phyloP scores from a whole-genome alignment of 1,284 basidiomycete genomes.

The Cutaneotrichosporon spelunceum region DNA sequence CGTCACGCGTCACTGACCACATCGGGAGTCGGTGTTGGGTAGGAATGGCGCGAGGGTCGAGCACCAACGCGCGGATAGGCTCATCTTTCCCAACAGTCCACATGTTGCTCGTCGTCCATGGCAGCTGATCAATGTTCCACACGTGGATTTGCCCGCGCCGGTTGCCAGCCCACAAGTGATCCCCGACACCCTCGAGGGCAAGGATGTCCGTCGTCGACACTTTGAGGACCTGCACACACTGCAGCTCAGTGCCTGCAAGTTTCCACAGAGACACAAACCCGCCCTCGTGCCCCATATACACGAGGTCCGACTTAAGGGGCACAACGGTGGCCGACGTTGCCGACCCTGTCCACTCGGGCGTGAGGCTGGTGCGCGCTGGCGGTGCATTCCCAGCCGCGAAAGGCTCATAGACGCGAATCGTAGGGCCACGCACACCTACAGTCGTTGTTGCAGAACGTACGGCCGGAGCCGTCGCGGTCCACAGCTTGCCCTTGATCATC shows the following conservation, averaged over 20 bases:
- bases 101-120: slow-evolving; percentile 82
- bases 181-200: slow-evolving; percentile 72
- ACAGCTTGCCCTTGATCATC: slow-evolving; percentile 69
- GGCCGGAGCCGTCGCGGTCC: slow-evolving; percentile 60
- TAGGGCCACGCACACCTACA: slow-evolving; percentile 60
- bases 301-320: slow-evolving; percentile 62
- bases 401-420: slow-evolving; percentile 74
- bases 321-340: slow-evolving; percentile 78
- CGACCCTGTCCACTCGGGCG: slow-evolving; percentile 59
- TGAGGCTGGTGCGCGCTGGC: slow-evolving; percentile 55
- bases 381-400: slow-evolving; percentile 50
- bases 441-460: slow-evolving; percentile 43
- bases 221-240: slow-evolving; percentile 56
- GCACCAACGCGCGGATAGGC: slow-evolving; percentile 66
- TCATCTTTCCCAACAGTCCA: slow-evolving; percentile 83
- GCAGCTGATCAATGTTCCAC: slow-evolving; percentile 65
- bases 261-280: slow-evolving; percentile 80
- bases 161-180: slow-evolving; percentile 78
- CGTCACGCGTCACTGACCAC: slow-evolving; percentile 73
- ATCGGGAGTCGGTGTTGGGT: slow-evolving; percentile 61
- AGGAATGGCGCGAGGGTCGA: slow-evolving; percentile 69
- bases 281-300: slow-evolving; percentile 91
- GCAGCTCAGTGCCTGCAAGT: slow-evolving; percentile 27
- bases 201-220: slow-evolving; percentile 75
- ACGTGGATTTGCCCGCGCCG: slow-evolving; percentile 78